Evolutionary conservation across 1,284 basidiomycete species (phyloP), one percentile per base, ranked within the genome.

Genomic region (Ceratorhiza oryzae-sativae): DNA sequence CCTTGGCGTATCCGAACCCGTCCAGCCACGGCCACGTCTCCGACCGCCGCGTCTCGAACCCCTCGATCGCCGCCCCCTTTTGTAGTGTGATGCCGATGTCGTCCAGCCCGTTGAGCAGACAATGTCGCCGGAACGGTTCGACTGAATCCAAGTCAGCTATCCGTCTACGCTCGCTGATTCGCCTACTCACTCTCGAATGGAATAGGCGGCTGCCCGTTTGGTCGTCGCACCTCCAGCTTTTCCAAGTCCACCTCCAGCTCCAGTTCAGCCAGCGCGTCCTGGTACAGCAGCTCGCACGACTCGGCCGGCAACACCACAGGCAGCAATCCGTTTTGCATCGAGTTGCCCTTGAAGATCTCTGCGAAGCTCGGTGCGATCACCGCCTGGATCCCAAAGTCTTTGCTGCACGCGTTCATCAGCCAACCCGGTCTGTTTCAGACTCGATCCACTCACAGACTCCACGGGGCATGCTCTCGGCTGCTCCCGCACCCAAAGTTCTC

Each of bases 281-380:
- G 85, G 62, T 92, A 91, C 71, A 98, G 84, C 42, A 84, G 84
- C 65, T 84, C 85, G 79, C 95, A 94, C 74, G 94, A 87, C 49
- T 86, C 89, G 76, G 89, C 86, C n/a, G 94, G 84, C 18, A 98
- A 84, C 8, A 84, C 81, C 65, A 98, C 85, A 18, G 95, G 94
- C 53, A 98, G 86, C 93, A 97, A 96, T 72, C 96, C 95, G 80
- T 98, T 97, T 81, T 97, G 96, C 91, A 96, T 94, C 75, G 91
- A 88, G 81, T 96, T 95, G 80, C 87, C 95, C 76, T 86, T 86
- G 88, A 97, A 97, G 78, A 98, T 98, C 77, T 98, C 96, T 45
- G 93, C 95, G 78, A 97, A 97, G 77, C 92, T 95, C 2, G 94
- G 94, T 0, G 95, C 94, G 79, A 98, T 95, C 76, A 98, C 84